phyloP scores from a whole-genome alignment of 257 asterid species.

The Jacaranda mimosifolia region DNA sequence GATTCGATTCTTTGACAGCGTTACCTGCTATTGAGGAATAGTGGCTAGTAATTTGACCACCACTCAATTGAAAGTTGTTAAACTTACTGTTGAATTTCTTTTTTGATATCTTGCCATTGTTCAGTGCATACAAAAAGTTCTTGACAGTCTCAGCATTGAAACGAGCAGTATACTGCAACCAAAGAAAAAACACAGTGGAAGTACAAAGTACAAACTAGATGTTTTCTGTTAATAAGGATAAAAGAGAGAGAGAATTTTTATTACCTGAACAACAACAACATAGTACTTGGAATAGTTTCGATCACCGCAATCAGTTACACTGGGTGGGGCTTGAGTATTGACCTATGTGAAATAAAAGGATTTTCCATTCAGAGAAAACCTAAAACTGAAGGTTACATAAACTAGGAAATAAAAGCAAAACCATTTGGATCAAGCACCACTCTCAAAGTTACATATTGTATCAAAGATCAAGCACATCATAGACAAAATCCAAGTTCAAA shows the following conservation, averaged over 20 bases:
- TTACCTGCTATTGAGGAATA: background rate
- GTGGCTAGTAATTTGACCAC: slow-evolving; percentile 26
- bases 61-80: background rate
- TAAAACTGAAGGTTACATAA: slow-evolving; percentile 17
- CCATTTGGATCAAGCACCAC: slow-evolving; percentile 22
- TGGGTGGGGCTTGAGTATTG: slow-evolving; percentile 85
- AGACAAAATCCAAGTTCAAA: no score
- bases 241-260: background rate
- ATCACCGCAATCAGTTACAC: slow-evolving; percentile 82
- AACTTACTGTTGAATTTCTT: slow-evolving; percentile 90
- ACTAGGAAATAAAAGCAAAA: slow-evolving; percentile 5
- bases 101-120: slow-evolving; percentile 81
- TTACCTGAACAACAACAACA: slow-evolving; percentile 86
- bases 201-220: background rate
- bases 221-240: slow-evolving; percentile 11
- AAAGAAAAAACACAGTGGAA: slow-evolving; percentile 13
- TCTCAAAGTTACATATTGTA: background rate
- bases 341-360: slow-evolving; percentile 56
- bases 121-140: slow-evolving; percentile 75
- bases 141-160: slow-evolving; percentile 92
- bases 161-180: slow-evolving; percentile 83
- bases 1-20: no score
- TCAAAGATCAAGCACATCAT: no score
- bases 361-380: slow-evolving; percentile 12
- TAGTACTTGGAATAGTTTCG: slow-evolving; percentile 88